Evolutionary conservation across 306 rosid genomes (phyloP).

Genomic region (Sicyos baderoa): DNA sequence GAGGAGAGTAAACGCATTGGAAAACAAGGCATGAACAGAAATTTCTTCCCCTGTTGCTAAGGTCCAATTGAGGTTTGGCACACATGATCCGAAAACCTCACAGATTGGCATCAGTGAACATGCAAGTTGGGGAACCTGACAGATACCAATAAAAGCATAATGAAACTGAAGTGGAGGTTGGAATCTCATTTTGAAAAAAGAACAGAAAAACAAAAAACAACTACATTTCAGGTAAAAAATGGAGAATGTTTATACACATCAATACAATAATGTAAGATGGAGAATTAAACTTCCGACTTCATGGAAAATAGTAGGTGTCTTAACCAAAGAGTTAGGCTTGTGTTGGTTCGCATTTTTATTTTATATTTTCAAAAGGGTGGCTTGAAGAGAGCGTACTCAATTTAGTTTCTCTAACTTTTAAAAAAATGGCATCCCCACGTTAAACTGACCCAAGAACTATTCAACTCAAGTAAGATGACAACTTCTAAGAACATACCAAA

Average conservation of each 20-base stretch:
- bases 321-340: neutral
- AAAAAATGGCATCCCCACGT: too few relatives aligned
- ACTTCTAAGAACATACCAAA: constrained; percentile 48
- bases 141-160: constrained; percentile 22
- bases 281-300: neutral
- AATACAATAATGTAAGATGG: neutral
- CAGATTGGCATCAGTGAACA: constrained; percentile 97
- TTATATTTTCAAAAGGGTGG: neutral
- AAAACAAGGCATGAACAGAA: constrained; percentile 87
- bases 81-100: constrained; percentile 94
- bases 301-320: neutral
- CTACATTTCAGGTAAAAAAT: neutral
- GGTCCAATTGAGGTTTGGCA: constrained; percentile 68
- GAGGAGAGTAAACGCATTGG: constrained; percentile 90
- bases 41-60: constrained; percentile 70
- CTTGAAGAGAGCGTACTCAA: neutral
- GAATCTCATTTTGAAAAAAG: constrained; percentile 2
- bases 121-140: constrained; percentile 91
- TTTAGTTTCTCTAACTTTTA: neutral
- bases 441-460: too few relatives aligned
- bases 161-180: neutral
- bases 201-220: neutral
- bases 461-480: neutral
- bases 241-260: neutral
- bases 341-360: neutral